Conservation (phyloP, 2,329 filamentous ascomycete species). For the Penicillium sp. region DNA sequence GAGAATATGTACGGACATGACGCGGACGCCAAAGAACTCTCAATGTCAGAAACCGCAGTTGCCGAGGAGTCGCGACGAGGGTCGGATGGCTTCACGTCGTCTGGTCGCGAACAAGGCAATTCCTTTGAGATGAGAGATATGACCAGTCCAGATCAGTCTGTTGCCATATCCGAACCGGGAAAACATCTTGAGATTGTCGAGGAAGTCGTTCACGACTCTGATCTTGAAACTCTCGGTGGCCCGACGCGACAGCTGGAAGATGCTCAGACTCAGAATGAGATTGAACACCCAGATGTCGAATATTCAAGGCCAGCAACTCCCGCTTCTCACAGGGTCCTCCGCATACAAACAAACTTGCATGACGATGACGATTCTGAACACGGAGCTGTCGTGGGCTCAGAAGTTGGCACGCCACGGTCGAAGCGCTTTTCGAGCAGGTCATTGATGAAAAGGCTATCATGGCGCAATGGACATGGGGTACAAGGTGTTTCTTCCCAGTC, state of each 20-base stretch:
- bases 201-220: conserved; percentile 6
- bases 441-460: conserved; percentile 27
- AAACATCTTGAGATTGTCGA: conserved; percentile 18
- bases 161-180: conserved; percentile 22
- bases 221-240: too few species aligned
- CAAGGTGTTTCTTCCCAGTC: conserved; percentile 25
- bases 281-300: too few species aligned
- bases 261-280: too few species aligned
- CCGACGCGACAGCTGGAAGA: too few species aligned
- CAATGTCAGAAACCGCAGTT: conserved; percentile 27
- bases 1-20: conserved; percentile 72
- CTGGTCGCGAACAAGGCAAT: conserved; percentile 23
- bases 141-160: conserved; percentile 16
- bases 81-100: conserved; percentile 18
- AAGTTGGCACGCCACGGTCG: conserved; percentile 31
- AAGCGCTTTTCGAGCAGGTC: conserved; percentile 33
- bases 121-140: conserved; percentile 27
- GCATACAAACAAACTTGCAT: conserved; percentile 12
- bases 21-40: conserved; percentile 35
- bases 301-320: conserved; percentile 4
- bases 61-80: conserved; percentile 21
- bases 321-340: neutral
- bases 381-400: conserved; percentile 54
- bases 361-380: conserved; percentile 63
- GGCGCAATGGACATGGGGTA: conserved; percentile 15